Percentiles rank a stretch among this genome's conserved stretches.
Evolutionary conservation across 345 rosid genomes (phyloP).

Genomic region (Populus euphratica): DNA sequence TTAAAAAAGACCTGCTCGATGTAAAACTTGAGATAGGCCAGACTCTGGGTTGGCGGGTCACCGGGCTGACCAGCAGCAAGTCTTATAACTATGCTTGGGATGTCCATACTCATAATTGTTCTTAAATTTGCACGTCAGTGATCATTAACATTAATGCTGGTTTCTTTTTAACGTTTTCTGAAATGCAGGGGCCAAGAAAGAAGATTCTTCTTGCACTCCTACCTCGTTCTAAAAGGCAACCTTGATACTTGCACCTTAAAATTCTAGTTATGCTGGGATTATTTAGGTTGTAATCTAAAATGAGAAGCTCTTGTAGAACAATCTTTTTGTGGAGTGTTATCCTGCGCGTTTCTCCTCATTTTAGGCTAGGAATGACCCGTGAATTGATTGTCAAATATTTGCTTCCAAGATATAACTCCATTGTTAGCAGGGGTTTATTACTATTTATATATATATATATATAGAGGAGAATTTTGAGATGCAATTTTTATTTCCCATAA

Average conservation of each 20-base stretch:
- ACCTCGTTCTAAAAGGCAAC: conserved; percentile 51
- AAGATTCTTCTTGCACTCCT: conserved; percentile 76
- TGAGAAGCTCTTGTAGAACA: conserved; percentile 1
- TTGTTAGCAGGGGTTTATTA: too few relatives aligned
- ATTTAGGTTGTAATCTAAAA: background rate
- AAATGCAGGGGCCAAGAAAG: conserved; percentile 83
- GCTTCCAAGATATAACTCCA: background rate
- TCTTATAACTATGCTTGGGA: background rate
- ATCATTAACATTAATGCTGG: background rate
- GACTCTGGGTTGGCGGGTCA: too few relatives aligned
- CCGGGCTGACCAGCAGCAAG: too few relatives aligned
- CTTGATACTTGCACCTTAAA: background rate
- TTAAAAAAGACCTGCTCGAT: too few relatives aligned
- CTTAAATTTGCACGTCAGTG: background rate
- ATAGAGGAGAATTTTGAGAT: conserved; percentile 7
- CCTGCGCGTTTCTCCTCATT: background rate
- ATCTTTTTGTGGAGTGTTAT: background rate
- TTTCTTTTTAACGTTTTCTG: background rate
- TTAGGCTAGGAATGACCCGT: background rate
- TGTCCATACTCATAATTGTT: background rate
- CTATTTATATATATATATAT: background rate
- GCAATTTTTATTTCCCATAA: conserved; percentile 3
- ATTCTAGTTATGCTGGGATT: background rate
- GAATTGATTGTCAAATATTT: conserved; percentile 9
- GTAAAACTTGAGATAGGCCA: too few relatives aligned